Base-by-base conservation (phyloP, 2,329 filamentous ascomycete species). In the Periglandula ipomoeae region DNA sequence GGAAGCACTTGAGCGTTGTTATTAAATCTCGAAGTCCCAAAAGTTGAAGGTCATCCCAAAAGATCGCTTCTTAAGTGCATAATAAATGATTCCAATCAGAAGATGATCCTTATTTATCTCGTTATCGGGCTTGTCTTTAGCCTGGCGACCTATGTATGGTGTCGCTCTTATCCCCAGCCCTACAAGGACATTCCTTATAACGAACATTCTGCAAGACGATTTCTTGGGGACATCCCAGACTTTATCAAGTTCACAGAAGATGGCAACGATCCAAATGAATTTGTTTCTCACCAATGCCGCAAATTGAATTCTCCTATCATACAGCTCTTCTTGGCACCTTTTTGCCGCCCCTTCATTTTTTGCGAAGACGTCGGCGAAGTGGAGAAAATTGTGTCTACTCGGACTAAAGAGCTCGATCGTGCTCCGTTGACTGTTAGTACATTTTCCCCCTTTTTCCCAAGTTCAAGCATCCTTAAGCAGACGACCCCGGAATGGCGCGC, bases 331-430 rank as follows among this genome's bases (percentile, higher is more conserved):
- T 56, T 73, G 47, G 58, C 60, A 10, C 70, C 73, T 0, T 61
- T 72, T 13, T 54, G 55, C 1, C 59, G 58, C 17, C 74, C 73
- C 0, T 65, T 63, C 55, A 60, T 76, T 0, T 49, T 76, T 3
- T 52, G 76, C 2, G 60, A 64, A 19, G 71, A 55, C 11, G 63
- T 61, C 4, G 57, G 59, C 2, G 70, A 73, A 55, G 55, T 59
- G n/a, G 66, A 72, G 52, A 70, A 73, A 52, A 63, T 75, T 39
- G 59, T 73, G 19, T 55, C 66, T 3, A 63, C 67, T 1, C 66
- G 70, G 13, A 46, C 13, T 13, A 67, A 65, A 42, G 71, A 74
- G 38, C 74, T 74, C 43, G 71, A 74, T 54, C 65, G 69, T 10
- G 65, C 62, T 40, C 54, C 54, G 44, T 61, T 63, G 53, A 64